Base-by-base conservation (phyloP, 371 early-diverging fungal species). In the Mucor sp. region DNA sequence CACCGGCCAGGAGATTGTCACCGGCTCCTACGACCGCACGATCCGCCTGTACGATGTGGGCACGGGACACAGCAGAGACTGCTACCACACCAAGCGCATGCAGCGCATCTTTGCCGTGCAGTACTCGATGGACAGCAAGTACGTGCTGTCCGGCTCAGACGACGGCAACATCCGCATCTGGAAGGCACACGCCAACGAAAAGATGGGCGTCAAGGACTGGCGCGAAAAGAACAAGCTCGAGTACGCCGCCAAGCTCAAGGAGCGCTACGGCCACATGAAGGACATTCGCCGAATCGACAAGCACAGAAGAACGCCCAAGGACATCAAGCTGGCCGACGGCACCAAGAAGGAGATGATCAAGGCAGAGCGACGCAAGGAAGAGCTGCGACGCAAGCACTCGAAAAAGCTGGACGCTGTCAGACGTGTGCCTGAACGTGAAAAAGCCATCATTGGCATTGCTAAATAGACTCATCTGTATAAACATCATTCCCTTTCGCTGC, bases 81-180 rank as follows among this genome's bases (percentile, higher is more conserved):
- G 97, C 55, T 99, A 99, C 82, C 99, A 99, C 79, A 97, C 99
- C 41, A 94, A 95, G 79, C 95, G 99, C 68, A 99, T 99, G 99
- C 97, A 93, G 74, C 84, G 90, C 75, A 72, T 78, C 3, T 97
- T 97, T 77, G 91, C 94, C 43, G 95, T 98, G 28, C 90, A 91
- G 66, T 99, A 89, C 81, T 90, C 92, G 50, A 95, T 95, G 93
- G 99, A 99, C 80, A 88, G 89, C 77, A 94, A 96, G 67, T 99
- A 88, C 74, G 93, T 99, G n/a, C 76, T 99, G 9, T 95, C 96
- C 3, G 99, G 99, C 25, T 94, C 94, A 50, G 99, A 99, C 77
- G 99, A 99, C 79, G 98, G 98, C 69, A 98, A 95, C 75, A 84
- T 99, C 66, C 92, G 99, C 58, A 66, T 99, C 58, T 99, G 99